Percentiles rank a stretch among this genome's conserved stretches.
These are phyloP conservation scores for Trichomonas gallinae DNA, from an alignment of 208 protist genomes.

Conservation along the genomic window DNA sequence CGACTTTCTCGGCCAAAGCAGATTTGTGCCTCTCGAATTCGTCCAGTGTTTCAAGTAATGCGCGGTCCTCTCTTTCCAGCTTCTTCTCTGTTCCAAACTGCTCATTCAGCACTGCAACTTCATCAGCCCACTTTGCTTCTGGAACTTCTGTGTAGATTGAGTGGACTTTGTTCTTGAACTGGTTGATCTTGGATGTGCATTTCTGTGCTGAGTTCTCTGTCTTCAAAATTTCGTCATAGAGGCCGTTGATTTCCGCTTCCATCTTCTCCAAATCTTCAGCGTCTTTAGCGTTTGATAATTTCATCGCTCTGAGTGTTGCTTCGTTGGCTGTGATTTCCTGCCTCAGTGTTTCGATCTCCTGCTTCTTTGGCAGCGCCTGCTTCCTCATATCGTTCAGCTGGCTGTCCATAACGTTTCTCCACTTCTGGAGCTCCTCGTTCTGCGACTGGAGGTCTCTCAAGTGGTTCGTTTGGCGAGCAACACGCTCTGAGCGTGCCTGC, in stretches of 20 bases:
- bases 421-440: not conserved
- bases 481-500: not conserved
- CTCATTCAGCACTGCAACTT: not conserved
- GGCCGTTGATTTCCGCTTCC: not conserved
- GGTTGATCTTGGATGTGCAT: not conserved
- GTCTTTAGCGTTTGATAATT: not conserved
- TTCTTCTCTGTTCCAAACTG: not conserved
- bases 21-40: slow-evolving; percentile 4
- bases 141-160: not conserved
- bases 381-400: not conserved
- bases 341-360: not conserved
- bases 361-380: not conserved
- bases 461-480: not conserved
- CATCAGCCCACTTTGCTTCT: not conserved
- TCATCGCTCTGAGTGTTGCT: not conserved
- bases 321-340: not conserved
- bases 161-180: not conserved
- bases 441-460: not conserved
- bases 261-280: not conserved
- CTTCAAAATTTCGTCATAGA: slow-evolving; percentile 1
- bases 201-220: not conserved
- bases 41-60: not conserved
- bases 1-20: not conserved
- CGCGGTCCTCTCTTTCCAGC: not conserved
- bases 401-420: not conserved